Percentiles rank a stretch among this genome's conserved stretches.
These are phyloP conservation scores for Leptomonas pyrrhocoris DNA, from an alignment of 208 protist genomes.

Conservation along the genomic window DNA sequence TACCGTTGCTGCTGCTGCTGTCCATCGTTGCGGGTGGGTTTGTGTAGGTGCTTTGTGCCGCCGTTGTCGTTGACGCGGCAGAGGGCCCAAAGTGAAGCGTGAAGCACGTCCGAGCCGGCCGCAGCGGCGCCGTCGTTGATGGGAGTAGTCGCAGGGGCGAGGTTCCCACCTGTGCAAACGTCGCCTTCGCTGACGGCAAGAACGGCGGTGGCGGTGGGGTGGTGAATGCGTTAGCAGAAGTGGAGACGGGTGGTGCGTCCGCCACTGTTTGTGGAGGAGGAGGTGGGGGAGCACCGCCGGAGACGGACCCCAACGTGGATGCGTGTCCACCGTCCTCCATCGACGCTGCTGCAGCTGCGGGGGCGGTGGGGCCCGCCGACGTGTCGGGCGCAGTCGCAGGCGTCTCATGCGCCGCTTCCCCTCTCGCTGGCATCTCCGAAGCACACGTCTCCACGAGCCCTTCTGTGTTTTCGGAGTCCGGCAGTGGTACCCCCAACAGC, in stretches of 20 bases:
- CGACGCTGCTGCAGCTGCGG: neutral
- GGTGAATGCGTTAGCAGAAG: neutral
- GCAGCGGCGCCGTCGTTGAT: neutral
- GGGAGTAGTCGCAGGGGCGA: neutral
- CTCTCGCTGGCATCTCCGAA: neutral
- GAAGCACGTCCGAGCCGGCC: conserved; percentile 31
- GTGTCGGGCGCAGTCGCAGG: too few species aligned
- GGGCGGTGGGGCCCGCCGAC: neutral
- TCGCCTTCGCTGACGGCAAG: too few species aligned
- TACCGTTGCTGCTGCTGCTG: neutral
- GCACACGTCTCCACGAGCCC: neutral
- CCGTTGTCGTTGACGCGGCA: neutral
- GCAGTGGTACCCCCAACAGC: neutral
- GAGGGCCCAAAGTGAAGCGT: conserved; percentile 15
- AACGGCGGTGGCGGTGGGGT: neutral
- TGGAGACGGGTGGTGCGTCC: neutral
- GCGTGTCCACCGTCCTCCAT: too few species aligned
- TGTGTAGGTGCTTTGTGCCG: too few species aligned
- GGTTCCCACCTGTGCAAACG: too few species aligned
- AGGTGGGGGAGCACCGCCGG: neutral
- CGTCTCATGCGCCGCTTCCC: neutral
- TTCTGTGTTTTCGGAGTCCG: neutral
- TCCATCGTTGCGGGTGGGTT: neutral
- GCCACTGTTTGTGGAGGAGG: neutral
- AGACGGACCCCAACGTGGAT: too few species aligned